Percentiles rank a stretch among this genome's conserved stretches.
Conservation (phyloP, 495 filamentous ascomycete species). For the Podospora australis region DNA sequence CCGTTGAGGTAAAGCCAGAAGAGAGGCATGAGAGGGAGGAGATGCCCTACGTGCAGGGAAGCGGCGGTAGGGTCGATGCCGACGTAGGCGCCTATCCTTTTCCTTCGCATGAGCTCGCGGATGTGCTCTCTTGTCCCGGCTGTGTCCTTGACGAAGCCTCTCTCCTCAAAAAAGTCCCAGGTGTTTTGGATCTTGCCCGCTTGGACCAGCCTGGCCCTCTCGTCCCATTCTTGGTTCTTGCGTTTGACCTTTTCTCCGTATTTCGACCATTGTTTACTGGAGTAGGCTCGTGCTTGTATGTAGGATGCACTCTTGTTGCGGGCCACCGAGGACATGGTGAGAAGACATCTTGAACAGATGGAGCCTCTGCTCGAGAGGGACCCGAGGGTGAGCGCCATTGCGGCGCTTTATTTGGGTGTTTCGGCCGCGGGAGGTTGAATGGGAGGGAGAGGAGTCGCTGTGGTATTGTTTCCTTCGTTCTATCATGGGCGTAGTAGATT, state of each 20-base stretch:
- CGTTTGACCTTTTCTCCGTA: slow-evolving; percentile 46
- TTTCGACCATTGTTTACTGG: slow-evolving; percentile 35
- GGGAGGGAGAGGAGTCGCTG: background rate
- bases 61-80: slow-evolving; percentile 89
- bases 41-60: slow-evolving; percentile 87
- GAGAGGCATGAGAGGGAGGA: slow-evolving; percentile 87
- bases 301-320: too few relatives aligned
- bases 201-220: slow-evolving; percentile 49
- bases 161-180: slow-evolving; percentile 65
- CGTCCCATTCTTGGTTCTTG: slow-evolving; percentile 59
- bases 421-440: background rate
- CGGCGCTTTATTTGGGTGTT: background rate
- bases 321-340: background rate
- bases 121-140: too few relatives aligned
- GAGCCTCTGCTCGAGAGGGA: slow-evolving; percentile 10
- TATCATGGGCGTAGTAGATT: too few relatives aligned
- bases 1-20: slow-evolving; percentile 92
- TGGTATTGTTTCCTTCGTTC: too few relatives aligned
- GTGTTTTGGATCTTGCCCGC: slow-evolving; percentile 57
- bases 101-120: slow-evolving; percentile 59
- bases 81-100: slow-evolving; percentile 72
- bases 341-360: slow-evolving; percentile 14
- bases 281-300: too few relatives aligned
- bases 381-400: slow-evolving; percentile 13
- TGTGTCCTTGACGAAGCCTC: slow-evolving; percentile 72